Evolutionary conservation across 768 basidiomycete genomes (phyloP), one percentile per base, ranked within the genome.

Genomic region (Lactarius sp.): DNA sequence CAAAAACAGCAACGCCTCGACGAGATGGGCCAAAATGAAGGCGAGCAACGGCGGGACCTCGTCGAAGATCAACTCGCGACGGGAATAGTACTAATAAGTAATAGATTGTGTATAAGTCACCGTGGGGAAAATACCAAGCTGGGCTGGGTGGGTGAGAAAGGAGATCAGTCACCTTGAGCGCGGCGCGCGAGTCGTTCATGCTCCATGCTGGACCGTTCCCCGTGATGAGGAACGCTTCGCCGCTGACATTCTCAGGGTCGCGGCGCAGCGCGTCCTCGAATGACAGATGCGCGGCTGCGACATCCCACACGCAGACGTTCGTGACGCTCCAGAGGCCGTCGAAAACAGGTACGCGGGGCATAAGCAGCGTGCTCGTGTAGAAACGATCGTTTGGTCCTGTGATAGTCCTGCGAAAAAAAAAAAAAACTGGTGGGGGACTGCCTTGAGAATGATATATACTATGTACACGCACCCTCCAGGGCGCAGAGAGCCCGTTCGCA

Each of bases 401-500:
- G 55, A 77, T 75, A 1, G 75, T 70, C 54, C 75, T 76, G 56
- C 22, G 3, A 42, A 7, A 14, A 44, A 16, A 13, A 13, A 16
- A 44, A 44, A 16, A 10, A 37, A 37, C 1, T 27, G 36, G 18
- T 18, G 6, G 27, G 7, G 36, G 37, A 9, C 36, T 3, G 27
- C 27, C 27, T 27, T 27, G 27, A 27, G 27, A 27, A 27, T 1
- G 27, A 27, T 27, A 27, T 27, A 37, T 37, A 37, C 36, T 37
- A 10, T 37, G 10, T 10, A 12, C 10, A 69, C 73, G 59, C 53
- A 77, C 76, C 67, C 70, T 46, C 73, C 74, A 5, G 76, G 76
- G 16, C 74, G 72, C 44, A 77, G 55, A 27, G 73, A 71, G 1
- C 72, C 82, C 3, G 84, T 84, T 54, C 76, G 70, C 12, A 85